These are phyloP conservation scores for Fusarium bulbicola DNA, from an alignment of 2,329 filamentous ascomycete species.

Conservation along the genomic window DNA sequence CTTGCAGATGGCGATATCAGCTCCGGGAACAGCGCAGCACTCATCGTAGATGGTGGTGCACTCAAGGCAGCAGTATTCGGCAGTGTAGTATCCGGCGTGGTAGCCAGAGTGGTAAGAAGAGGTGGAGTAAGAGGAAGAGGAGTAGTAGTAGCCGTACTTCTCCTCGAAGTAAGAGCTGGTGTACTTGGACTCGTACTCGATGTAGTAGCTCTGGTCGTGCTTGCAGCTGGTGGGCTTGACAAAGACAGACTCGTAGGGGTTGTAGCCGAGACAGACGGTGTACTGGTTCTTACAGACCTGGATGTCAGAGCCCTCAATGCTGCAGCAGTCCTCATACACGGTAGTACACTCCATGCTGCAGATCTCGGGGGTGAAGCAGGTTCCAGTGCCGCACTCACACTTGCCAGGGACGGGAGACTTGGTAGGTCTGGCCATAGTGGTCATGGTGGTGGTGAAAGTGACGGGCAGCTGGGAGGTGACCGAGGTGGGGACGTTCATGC, in stretches of 20 bases:
- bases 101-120: background rate
- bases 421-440: constrained; percentile 14
- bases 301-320: background rate
- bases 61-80: constrained; percentile 27
- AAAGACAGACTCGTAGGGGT: constrained; percentile 9
- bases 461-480: background rate
- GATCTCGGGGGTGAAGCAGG: constrained; percentile 18
- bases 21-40: constrained; percentile 15
- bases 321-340: constrained; percentile 25
- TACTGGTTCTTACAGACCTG: constrained; percentile 11
- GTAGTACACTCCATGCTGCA: constrained; percentile 24
- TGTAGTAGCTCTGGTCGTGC: constrained; percentile 25
- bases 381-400: constrained; percentile 6
- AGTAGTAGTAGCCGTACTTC: constrained; percentile 10
- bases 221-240: constrained; percentile 20
- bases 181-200: constrained; percentile 22
- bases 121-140: background rate
- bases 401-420: background rate
- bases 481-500: constrained; percentile 16
- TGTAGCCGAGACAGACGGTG: constrained; percentile 27
- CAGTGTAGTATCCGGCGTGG: constrained; percentile 23
- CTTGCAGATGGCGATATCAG: constrained; percentile 19
- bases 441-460: constrained; percentile 15
- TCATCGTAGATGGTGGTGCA: constrained; percentile 28
- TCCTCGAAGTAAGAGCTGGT: constrained; percentile 6